Evolutionary conservation across 108 stramenopile species (phyloP).

Genomic region (Discostella stelligeroides): DNA sequence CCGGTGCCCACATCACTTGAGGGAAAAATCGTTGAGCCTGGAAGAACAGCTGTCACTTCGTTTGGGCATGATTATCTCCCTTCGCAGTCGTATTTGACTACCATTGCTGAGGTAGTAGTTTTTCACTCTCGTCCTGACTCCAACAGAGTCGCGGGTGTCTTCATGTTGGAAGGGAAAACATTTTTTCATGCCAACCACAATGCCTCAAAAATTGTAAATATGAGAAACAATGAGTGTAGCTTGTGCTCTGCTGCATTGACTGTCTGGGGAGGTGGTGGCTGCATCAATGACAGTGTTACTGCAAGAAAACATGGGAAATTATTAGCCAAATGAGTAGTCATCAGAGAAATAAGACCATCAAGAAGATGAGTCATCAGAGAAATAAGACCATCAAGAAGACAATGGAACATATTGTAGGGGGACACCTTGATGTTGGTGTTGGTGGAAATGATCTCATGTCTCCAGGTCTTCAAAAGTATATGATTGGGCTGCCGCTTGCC

Average conservation of each 20-base stretch:
- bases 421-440: too few relatives aligned
- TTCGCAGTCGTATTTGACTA: constrained; percentile 25
- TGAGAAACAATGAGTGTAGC: constrained; percentile 28
- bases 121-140: constrained; percentile 30
- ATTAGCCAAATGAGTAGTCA: constrained; percentile 29
- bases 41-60: constrained; percentile 1
- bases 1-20: constrained; percentile 22
- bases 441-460: constrained; percentile 18
- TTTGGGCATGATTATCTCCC: constrained; percentile 17
- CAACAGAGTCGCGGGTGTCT: constrained; percentile 44
- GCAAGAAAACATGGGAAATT: constrained; percentile 41
- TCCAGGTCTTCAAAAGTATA: constrained; percentile 51
- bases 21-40: constrained; percentile 41
- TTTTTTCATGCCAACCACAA: constrained; percentile 47
- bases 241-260: constrained; percentile 14
- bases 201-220: constrained; percentile 42
- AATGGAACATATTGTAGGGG: not conserved
- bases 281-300: constrained; percentile 27
- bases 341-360: not conserved
- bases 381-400: not conserved
- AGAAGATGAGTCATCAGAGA: constrained; percentile 8
- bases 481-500: constrained; percentile 45
- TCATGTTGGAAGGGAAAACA: constrained; percentile 33
- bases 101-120: constrained; percentile 34
- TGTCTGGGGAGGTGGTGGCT: constrained; percentile 7